Evolutionary conservation across 2,329 filamentous ascomycete species (phyloP).

Genomic region (Purpureocillium takamizusanense): DNA sequence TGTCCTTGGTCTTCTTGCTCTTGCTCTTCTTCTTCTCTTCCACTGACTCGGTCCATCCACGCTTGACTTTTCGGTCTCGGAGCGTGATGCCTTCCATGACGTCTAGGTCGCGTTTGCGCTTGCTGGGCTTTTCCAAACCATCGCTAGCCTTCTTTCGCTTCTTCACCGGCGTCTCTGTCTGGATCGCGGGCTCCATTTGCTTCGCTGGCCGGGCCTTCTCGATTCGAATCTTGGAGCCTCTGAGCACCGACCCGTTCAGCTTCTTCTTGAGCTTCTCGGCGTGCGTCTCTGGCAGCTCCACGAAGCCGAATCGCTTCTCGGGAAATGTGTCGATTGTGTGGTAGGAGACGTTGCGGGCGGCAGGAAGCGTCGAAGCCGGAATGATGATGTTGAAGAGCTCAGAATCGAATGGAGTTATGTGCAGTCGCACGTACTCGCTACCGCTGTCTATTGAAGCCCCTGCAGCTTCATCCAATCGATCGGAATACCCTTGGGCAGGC

Average conservation of each 20-base stretch:
- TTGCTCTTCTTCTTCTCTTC: slow-evolving; percentile 40
- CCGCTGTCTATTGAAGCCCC: slow-evolving; percentile 6
- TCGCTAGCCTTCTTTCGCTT: slow-evolving; percentile 25
- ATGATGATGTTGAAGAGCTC: slow-evolving; percentile 66
- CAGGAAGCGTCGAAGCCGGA: slow-evolving; percentile 54
- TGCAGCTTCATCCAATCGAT: background rate
- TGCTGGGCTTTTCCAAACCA: slow-evolving; percentile 27
- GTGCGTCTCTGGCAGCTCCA: slow-evolving; percentile 72
- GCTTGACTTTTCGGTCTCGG: slow-evolving; percentile 69
- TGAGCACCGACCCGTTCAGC: slow-evolving; percentile 77
- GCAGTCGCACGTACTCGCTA: slow-evolving; percentile 41
- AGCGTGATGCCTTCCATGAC: slow-evolving; percentile 61
- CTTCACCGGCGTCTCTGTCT: slow-evolving; percentile 18
- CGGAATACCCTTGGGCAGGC: slow-evolving; percentile 10
- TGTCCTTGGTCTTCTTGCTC: slow-evolving; percentile 36
- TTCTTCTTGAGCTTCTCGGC: slow-evolving; percentile 90
- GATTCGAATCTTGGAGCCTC: slow-evolving; percentile 75
- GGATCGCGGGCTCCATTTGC: slow-evolving; percentile 22
- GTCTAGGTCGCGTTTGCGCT: slow-evolving; percentile 42
- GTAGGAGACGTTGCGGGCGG: slow-evolving; percentile 76
- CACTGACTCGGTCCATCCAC: slow-evolving; percentile 74
- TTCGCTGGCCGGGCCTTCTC: slow-evolving; percentile 63
- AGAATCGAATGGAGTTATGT: slow-evolving; percentile 79
- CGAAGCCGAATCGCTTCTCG: slow-evolving; percentile 81
- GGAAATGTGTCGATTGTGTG: slow-evolving; percentile 81